A percentile compares a stretch with the other conserved stretches of the same genome.
phyloP scores from a whole-genome alignment of 257 asterid species.

The Solanum chiquidenum region DNA sequence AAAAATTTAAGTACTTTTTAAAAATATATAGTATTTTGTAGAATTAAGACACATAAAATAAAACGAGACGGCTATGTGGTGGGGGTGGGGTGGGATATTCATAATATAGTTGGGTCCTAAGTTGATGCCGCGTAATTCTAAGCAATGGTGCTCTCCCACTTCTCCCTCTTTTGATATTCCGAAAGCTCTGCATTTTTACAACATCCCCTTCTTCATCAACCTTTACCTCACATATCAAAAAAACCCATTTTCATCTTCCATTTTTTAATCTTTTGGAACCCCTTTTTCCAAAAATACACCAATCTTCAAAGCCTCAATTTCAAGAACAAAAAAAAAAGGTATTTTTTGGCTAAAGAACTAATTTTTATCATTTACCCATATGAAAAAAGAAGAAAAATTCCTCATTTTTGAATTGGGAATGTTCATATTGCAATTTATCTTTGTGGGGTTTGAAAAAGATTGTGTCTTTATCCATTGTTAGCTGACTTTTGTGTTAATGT shows the following conservation, averaged over 20 bases:
- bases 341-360: neutral
- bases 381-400: neutral
- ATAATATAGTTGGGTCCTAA: slow-evolving; percentile 6
- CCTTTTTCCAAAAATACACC: neutral
- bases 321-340: neutral
- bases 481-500: neutral
- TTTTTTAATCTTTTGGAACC: slow-evolving; percentile 5
- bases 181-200: slow-evolving; percentile 20
- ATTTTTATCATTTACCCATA: neutral
- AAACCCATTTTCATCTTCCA: slow-evolving; percentile 1
- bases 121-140: slow-evolving; percentile 19
- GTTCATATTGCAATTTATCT: neutral
- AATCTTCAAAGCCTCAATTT: neutral
- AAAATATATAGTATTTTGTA: no score
- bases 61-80: neutral
- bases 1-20: no score
- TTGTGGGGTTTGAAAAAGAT: neutral
- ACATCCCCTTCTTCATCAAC: neutral
- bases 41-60: neutral
- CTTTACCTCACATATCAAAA: neutral
- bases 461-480: neutral
- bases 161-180: slow-evolving; percentile 11
- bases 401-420: neutral
- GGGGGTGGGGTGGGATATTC: neutral
- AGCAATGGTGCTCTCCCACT: slow-evolving; percentile 7